phyloP scores from a whole-genome alignment of 2,329 filamentous ascomycete genomes.

The Claviceps fusiformis region DNA sequence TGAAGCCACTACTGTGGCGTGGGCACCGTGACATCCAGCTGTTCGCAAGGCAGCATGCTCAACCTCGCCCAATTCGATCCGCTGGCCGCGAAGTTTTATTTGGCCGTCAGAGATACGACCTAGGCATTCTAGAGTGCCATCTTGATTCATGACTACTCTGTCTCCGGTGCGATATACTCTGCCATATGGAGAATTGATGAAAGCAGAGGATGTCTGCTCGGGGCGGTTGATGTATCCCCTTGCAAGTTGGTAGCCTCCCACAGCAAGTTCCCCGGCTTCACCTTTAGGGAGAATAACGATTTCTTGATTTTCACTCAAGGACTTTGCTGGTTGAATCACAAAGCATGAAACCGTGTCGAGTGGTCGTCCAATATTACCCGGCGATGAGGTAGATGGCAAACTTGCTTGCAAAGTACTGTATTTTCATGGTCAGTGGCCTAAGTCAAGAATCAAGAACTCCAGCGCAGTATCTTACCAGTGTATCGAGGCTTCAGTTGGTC shows the following conservation, averaged over 20 bases:
- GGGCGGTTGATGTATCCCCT: constrained; percentile 69
- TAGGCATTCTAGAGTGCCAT: constrained; percentile 68
- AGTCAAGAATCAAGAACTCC: background rate
- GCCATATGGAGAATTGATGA: constrained; percentile 55
- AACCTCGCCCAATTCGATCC: constrained; percentile 67
- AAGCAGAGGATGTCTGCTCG: constrained; percentile 59
- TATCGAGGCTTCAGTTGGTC: constrained; percentile 82
- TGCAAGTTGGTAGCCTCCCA: constrained; percentile 71
- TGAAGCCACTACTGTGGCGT: constrained; percentile 53
- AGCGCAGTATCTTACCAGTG: constrained; percentile 47
- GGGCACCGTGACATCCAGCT: constrained; percentile 47
- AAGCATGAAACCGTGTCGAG: constrained; percentile 72
- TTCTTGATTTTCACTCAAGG: constrained; percentile 10
- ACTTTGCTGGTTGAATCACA: constrained; percentile 38
- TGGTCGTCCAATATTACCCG: constrained; percentile 62
- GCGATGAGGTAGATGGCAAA: constrained; percentile 41
- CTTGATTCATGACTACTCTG: constrained; percentile 52
- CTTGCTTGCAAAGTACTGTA: constrained; percentile 53
- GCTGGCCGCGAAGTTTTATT: constrained; percentile 74
- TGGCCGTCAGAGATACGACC: constrained; percentile 71
- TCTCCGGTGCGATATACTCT: constrained; percentile 75
- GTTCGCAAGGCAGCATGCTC: constrained; percentile 55
- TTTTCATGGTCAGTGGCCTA: background rate
- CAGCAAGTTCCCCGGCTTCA: constrained; percentile 62
- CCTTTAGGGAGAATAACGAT: constrained; percentile 48